Conservation (phyloP, 1,139 yeast species). For the Pneumocystis wakefieldiae region DNA sequence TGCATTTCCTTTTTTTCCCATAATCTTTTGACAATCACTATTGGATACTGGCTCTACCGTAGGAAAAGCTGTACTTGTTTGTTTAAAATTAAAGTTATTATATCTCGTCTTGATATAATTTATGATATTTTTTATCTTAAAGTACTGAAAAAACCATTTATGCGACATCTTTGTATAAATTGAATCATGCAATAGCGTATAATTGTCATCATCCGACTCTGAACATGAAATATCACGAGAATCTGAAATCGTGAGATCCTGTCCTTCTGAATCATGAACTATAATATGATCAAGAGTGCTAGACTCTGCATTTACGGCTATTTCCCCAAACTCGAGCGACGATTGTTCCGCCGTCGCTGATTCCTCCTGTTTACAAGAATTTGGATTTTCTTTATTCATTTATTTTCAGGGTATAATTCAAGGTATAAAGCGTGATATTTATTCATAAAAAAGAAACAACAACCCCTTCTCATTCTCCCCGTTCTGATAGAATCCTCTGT, state of each 20-base stretch:
- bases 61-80: background rate
- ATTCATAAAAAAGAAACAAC: no score
- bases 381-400: background rate
- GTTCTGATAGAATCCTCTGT: no score
- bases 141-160: background rate
- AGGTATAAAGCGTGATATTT: no score
- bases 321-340: background rate
- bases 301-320: background rate
- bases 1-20: background rate
- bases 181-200: background rate
- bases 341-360: background rate
- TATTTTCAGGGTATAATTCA: background rate
- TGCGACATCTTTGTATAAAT: no score
- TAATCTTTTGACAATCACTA: background rate
- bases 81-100: background rate
- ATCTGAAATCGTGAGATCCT: background rate
- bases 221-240: background rate
- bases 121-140: background rate
- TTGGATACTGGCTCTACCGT: background rate
- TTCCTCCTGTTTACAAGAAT: background rate
- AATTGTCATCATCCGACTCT: background rate
- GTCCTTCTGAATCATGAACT: background rate
- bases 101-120: background rate
- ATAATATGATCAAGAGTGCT: background rate
- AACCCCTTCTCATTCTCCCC: no score